Base-by-base conservation (phyloP, 2,329 filamentous ascomycete species). In the Aureobasidium sp. region DNA sequence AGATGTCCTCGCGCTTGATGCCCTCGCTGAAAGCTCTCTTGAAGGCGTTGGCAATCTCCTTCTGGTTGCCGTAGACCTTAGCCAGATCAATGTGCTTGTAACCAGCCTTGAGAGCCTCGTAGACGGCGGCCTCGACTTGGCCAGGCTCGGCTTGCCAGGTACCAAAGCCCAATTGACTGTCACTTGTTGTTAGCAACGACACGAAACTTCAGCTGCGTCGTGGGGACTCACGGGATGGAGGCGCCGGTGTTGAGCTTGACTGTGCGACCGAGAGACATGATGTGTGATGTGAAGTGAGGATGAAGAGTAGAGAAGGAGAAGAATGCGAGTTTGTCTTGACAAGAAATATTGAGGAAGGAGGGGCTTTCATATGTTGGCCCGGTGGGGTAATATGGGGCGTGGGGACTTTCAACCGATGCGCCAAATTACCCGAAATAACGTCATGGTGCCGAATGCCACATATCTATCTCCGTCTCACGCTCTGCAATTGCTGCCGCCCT, bases 51-150 rank as follows among this genome's bases (percentile, higher is more conserved):
- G 88, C 88, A 30, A 91, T 83, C 71, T 91, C 88, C 65, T 81
- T 75, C 73, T 92, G 89, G 75, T 93, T 94, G 72, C 85, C 85
- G 73, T 94, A 94, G 54, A 85, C 88, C 64, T 87, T 80, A 53
- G 89, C 88, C 41, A 87, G 89, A 76, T 89, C 64, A 30, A 65
- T 65, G 59, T 65, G 64, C 36, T 61, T 51, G 59, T 65, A 65
- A 13, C 64, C 64, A 14, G 64, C 64, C 34, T 62, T 57, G 11
- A 65, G 55, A 10, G 59, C 60, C 87, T 71, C 78, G 74, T 88
- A 84, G 65, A 93, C 89, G 60, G 90, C 89, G 57, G 82, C 76
- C 67, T 82, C 79, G 61, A 90, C 88, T 74, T 90, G 81, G 66
- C 82, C 82, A 59, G 87, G 85, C 68, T 81, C 73, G 50, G 88